These are phyloP conservation scores for Verticillium isaacii DNA, from an alignment of 2,329 filamentous ascomycete species.

Conservation along the genomic window DNA sequence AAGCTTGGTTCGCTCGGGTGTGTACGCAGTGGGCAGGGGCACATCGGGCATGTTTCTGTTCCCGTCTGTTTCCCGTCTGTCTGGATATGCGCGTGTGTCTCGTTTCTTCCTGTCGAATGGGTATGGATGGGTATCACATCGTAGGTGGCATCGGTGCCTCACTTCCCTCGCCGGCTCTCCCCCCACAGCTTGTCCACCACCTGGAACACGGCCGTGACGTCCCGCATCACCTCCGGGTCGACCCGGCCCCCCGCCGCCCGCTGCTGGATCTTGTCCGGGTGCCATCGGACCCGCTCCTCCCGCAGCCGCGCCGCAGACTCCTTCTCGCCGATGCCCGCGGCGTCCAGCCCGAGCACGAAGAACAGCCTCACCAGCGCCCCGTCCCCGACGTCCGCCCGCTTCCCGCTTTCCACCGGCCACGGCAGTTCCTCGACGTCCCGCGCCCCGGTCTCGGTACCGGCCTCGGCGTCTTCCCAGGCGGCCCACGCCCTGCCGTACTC, in stretches of 20 bases:
- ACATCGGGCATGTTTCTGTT: background rate
- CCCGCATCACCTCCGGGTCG: constrained; percentile 66
- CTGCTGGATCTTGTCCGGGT: constrained; percentile 97
- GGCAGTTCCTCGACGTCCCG: constrained; percentile 41
- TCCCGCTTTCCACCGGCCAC: constrained; percentile 70
- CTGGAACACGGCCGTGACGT: constrained; percentile 88
- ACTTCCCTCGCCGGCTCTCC: constrained; percentile 41
- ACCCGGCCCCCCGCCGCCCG: constrained; percentile 65
- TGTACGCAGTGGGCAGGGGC: background rate
- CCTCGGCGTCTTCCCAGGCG: constrained; percentile 36
- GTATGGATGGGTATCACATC: background rate
- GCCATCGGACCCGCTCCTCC: constrained; percentile 85
- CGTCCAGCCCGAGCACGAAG: constrained; percentile 46
- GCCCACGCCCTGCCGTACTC: constrained; percentile 63
- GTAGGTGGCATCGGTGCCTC: constrained; percentile 1
- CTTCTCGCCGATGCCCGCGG: constrained; percentile 36
- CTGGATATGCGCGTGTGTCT: background rate
- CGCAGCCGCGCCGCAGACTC: constrained; percentile 57
- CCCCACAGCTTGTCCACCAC: constrained; percentile 79
- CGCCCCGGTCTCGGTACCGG: constrained; percentile 24
- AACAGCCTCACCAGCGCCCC: constrained; percentile 61
- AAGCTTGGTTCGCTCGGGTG: background rate
- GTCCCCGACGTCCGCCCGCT: constrained; percentile 49
- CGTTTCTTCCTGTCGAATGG: too few species aligned
- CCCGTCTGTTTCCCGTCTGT: background rate